phyloP scores from a whole-genome alignment of 805 yeast species.

The Zygosaccharomyces kombuchaensis region DNA sequence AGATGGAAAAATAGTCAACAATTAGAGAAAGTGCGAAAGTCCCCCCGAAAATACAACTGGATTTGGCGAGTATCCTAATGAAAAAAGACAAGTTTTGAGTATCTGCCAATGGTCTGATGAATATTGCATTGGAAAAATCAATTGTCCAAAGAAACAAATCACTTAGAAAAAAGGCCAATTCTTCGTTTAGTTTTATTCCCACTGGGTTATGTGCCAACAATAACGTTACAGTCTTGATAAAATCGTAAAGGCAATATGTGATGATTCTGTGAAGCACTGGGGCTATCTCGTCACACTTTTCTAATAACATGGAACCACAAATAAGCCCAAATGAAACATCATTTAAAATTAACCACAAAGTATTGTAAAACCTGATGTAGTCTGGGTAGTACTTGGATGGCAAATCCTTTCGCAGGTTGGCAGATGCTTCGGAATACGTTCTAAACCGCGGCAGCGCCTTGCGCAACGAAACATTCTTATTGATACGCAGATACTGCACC shows the following conservation, averaged over 20 bases:
- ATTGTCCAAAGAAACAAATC: conserved; percentile 84
- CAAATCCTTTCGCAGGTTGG: conserved; percentile 20
- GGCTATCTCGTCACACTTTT: conserved; percentile 38
- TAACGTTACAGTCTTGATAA: conserved; percentile 46
- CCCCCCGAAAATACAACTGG: conserved; percentile 52
- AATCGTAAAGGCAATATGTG: conserved; percentile 34
- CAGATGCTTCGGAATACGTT: conserved; percentile 13
- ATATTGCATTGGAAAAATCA: conserved; percentile 49
- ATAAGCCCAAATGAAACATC: conserved; percentile 74
- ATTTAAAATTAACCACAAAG: conserved; percentile 80
- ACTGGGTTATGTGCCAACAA: conserved; percentile 91
- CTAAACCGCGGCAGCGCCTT: conserved; percentile 18
- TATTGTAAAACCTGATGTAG: conserved; percentile 77
- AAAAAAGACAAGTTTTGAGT: conserved; percentile 30
- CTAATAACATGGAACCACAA: conserved; percentile 45
- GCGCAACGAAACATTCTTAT: conserved; percentile 18
- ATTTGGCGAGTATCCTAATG: conserved; percentile 34
- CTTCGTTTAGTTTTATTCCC: conserved; percentile 87
- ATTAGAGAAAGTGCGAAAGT: conserved; percentile 64
- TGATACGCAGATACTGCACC: conserved; percentile 61
- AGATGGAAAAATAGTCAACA: conserved; percentile 58
- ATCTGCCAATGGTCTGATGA: conserved; percentile 24
- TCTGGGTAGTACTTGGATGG: conserved; percentile 51
- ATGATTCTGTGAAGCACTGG: conserved; percentile 31
- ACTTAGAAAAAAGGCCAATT: conserved; percentile 79